phyloP scores from a whole-genome alignment of 2,329 filamentous ascomycete species.

The Fusarium newnesense region DNA sequence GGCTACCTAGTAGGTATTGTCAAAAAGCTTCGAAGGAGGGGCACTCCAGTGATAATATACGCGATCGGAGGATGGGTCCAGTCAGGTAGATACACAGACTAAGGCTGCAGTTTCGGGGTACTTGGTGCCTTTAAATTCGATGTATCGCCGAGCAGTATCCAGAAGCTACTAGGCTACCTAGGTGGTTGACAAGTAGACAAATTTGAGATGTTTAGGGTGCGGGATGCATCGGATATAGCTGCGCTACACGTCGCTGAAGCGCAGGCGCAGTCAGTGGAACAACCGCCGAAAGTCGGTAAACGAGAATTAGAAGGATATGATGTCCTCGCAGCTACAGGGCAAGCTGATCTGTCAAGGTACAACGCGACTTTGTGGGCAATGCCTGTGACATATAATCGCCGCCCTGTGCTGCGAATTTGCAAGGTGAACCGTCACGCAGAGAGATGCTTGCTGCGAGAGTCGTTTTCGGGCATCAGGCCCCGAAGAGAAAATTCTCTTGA shows the following conservation, averaged over 20 bases:
- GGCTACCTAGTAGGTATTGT: neutral
- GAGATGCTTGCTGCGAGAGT: conserved; percentile 19
- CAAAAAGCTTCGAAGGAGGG: conserved; percentile 10
- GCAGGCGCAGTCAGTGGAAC: neutral
- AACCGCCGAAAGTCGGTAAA: neutral
- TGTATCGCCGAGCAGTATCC: neutral
- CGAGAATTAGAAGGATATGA: neutral
- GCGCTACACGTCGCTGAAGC: conserved; percentile 6
- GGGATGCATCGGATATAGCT: neutral
- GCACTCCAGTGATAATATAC: conserved; percentile 2
- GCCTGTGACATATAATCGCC: conserved; percentile 26
- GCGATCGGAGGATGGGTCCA: conserved; percentile 1
- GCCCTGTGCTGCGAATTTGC: conserved; percentile 36
- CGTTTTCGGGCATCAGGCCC: conserved; percentile 4
- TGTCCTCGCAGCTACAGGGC: conserved; percentile 38
- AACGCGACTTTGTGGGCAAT: conserved; percentile 15
- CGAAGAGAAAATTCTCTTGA: conserved; percentile 43
- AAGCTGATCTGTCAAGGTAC: conserved; percentile 18
- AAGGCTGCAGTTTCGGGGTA: neutral
- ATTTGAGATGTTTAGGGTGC: neutral
- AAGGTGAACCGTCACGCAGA: conserved; percentile 7
- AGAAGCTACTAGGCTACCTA: neutral
- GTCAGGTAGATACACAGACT: neutral
- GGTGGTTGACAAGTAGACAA: neutral
- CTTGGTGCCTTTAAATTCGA: neutral